Conservation (phyloP, 2,329 filamentous ascomycete genomes). For the Ceratocystis huliohia region DNA sequence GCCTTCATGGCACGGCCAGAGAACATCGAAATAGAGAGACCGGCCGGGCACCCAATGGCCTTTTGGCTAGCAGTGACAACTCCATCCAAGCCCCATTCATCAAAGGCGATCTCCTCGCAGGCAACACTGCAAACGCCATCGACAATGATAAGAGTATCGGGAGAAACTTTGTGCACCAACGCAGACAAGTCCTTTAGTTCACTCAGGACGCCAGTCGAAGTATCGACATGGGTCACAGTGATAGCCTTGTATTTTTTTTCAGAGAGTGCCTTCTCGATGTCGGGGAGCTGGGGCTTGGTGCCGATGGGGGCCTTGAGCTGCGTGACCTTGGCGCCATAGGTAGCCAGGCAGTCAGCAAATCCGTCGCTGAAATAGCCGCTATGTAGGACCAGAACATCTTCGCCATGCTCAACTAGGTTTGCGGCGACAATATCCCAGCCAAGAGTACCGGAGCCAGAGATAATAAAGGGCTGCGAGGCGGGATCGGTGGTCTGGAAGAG, state of each 20-base stretch:
- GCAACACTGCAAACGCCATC: slow-evolving; percentile 97
- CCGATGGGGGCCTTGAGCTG: slow-evolving; percentile 84
- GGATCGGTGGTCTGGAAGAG: slow-evolving; percentile 85
- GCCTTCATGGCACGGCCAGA: slow-evolving; percentile 74
- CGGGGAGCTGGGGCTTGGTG: slow-evolving; percentile 68
- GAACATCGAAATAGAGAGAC: slow-evolving; percentile 86
- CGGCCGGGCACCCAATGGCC: slow-evolving; percentile 89
- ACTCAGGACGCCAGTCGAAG: slow-evolving; percentile 87
- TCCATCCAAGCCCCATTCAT: slow-evolving; percentile 84
- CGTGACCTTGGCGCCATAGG: slow-evolving; percentile 81
- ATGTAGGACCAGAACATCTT: slow-evolving; percentile 84
- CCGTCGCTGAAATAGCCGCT: slow-evolving; percentile 95
- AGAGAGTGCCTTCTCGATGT: slow-evolving; percentile 78
- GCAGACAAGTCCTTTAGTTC: slow-evolving; percentile 77
- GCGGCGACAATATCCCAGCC: slow-evolving; percentile 96
- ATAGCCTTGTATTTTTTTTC: slow-evolving; percentile 89
- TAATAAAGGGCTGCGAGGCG: slow-evolving; percentile 75
- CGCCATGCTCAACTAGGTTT: slow-evolving; percentile 79
- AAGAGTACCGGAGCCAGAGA: slow-evolving; percentile 87
- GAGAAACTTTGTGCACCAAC: slow-evolving; percentile 73
- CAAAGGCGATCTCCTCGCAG: slow-evolving; percentile 89
- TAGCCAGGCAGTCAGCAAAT: slow-evolving; percentile 81
- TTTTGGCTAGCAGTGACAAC: slow-evolving; percentile 94
- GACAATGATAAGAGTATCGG: slow-evolving; percentile 80
- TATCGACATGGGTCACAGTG: slow-evolving; percentile 94